These are phyloP conservation scores for Fusarium sp. DNA, from an alignment of 2,329 filamentous ascomycete genomes.

Conservation along the genomic window DNA sequence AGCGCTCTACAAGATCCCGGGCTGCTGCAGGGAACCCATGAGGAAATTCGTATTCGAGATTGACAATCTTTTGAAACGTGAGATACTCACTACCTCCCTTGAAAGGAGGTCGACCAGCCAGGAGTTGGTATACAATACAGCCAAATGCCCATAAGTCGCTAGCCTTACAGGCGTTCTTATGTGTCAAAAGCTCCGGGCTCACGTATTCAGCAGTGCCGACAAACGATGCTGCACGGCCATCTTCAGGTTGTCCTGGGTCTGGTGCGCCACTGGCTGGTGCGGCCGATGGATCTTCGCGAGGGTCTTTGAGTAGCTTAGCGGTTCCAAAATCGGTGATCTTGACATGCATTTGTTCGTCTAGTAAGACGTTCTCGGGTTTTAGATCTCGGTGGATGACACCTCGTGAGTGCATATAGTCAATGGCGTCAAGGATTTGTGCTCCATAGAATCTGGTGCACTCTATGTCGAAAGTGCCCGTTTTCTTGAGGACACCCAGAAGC, in stretches of 20 bases:
- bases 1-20: constrained; percentile 88
- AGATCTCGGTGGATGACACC: constrained; percentile 97
- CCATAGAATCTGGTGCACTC: constrained; percentile 96
- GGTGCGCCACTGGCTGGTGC: constrained; percentile 56
- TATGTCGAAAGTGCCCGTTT: constrained; percentile 92
- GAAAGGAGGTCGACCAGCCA: constrained; percentile 96
- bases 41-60: constrained; percentile 93
- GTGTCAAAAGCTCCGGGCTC: constrained; percentile 94
- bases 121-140: constrained; percentile 95
- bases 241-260: constrained; percentile 63
- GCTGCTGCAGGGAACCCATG: constrained; percentile 87
- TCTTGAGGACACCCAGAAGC: constrained; percentile 91
- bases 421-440: constrained; percentile 94
- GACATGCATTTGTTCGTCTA: constrained; percentile 96
- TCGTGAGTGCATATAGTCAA: constrained; percentile 97
- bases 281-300: constrained; percentile 55
- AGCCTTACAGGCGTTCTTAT: constrained; percentile 97
- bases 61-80: constrained; percentile 98
- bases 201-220: constrained; percentile 99
- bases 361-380: constrained; percentile 95
- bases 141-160: constrained; percentile 99
- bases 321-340: constrained; percentile 99
- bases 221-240: constrained; percentile 88
- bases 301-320: constrained; percentile 81
- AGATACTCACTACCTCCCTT: constrained; percentile 96